Base-by-base conservation (phyloP, 345 rosid species). In the Aurinia saxatilis region DNA sequence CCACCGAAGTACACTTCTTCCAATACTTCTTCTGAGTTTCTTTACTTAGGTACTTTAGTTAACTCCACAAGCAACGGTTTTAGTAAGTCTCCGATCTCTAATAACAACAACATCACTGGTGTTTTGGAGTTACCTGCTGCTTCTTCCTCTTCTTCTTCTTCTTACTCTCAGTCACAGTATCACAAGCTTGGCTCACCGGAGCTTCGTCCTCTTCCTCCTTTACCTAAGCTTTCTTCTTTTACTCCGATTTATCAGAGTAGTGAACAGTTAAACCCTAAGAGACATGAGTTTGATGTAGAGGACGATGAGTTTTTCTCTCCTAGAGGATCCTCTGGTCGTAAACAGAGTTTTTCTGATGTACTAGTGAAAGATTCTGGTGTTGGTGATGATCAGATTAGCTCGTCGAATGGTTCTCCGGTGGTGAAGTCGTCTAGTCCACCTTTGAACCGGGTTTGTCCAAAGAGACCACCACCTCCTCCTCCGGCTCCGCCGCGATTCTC, bases 281-380 rank as follows among this genome's bases (percentile, higher is more conserved):
- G 62, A 41, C 68, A 63, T 14, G 68, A 55, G 48, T 65, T 57
- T 8, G 75, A 70, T 25, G 79, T 53, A 8, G 79, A 60, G 1
- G 87, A 87, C n/a, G 99, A 93, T 8, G 88, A 84, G 74, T 93
- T 90, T 69, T 90, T 74, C 63, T 93, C 99, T 0, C 99, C 99
- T 0, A 81, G 95, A 72, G 96, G 91, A 3, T 90, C 99, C 21
- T 79, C 90, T 0, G 87, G 78, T 12, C 75, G 75, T n/a, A 80
- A 62, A 54, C 91, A 81, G 48, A 78, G 75, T 50, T 71, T 59
- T 4, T 80, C 16, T 38, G 67, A 31, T 42, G 79, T 31, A 21
- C n/a, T n/a, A n/a, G 25, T 21, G 2, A 21, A 21, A 34, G 81
- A 78, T 11, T 86, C 95, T 1, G n/a, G 34, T 1, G n/a, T n/a